Percentiles rank a stretch among this genome's conserved stretches.
These are phyloP conservation scores for Metschnikowia vanudenii DNA, from an alignment of 805 yeast species.

Conservation along the genomic window DNA sequence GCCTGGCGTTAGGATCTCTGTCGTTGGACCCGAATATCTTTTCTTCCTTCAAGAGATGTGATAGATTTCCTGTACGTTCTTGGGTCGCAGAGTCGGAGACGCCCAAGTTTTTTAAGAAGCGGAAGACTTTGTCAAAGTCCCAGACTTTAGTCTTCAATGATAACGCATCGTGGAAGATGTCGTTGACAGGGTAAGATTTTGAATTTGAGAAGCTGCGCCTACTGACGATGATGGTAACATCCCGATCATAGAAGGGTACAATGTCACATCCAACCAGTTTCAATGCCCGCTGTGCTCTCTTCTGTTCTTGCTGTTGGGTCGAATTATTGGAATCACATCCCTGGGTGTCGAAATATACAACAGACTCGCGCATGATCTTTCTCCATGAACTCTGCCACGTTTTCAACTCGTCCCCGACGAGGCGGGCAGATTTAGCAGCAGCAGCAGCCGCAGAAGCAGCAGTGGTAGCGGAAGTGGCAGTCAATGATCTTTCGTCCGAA, in stretches of 20 bases:
- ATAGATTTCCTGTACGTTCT: conserved; percentile 24
- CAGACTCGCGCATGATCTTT: conserved; percentile 55
- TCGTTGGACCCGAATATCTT: conserved; percentile 84
- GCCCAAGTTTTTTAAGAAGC: conserved; percentile 69
- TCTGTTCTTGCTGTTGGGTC: conserved; percentile 37
- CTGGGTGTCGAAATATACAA: conserved; percentile 60
- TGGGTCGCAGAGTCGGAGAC: conserved; percentile 22
- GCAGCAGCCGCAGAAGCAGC: conserved; percentile 12
- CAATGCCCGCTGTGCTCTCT: conserved; percentile 44
- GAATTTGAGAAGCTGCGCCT: conserved; percentile 49
- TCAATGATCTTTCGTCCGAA: conserved; percentile 4
- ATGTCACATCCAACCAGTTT: conserved; percentile 49
- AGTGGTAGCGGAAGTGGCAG: conserved; percentile 7
- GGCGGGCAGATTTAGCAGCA: conserved; percentile 24
- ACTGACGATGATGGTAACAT: conserved; percentile 73
- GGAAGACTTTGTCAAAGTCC: conserved; percentile 79
- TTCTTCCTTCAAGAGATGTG: conserved; percentile 74
- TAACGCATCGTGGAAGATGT: conserved; percentile 65
- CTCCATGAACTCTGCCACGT: conserved; percentile 70
- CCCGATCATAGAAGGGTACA: conserved; percentile 50
- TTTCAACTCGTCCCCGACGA: conserved; percentile 46
- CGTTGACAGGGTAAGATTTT: conserved; percentile 47
- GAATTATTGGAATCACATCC: conserved; percentile 40
- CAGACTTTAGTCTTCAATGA: conserved; percentile 73
- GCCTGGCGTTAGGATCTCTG: conserved; percentile 78